A percentile compares a stretch with the other conserved stretches of the same genome.
These are phyloP conservation scores for Panicum hallii DNA, from an alignment of 202 grass and related monocot genomes.

Conservation along the genomic window DNA sequence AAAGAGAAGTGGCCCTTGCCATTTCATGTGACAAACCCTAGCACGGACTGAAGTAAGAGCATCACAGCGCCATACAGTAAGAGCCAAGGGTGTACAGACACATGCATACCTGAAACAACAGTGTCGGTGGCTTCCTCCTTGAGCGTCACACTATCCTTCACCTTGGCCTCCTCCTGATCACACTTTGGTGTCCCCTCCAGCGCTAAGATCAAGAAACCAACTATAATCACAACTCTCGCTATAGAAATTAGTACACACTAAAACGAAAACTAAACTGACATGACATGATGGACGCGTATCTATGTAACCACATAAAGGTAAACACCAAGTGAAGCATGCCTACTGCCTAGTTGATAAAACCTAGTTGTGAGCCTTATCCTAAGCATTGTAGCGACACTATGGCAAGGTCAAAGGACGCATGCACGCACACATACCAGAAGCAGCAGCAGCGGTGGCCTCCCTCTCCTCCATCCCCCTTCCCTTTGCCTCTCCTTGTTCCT, in stretches of 20 bases:
- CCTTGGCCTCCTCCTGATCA: not conserved
- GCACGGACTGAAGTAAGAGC: not conserved
- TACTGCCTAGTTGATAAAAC: not conserved
- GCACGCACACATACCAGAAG: not conserved
- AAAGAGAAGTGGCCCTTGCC: not conserved
- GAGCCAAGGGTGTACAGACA: not conserved
- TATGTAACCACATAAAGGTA: not conserved
- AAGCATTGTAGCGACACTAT: not conserved
- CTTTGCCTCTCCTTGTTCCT: not conserved
- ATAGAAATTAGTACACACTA: not conserved
- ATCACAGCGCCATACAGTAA: not conserved
- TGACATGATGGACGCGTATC: not conserved
- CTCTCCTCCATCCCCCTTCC: not conserved
- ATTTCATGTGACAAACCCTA: not conserved
- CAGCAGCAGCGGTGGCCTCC: not conserved
- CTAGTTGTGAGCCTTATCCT: not conserved
- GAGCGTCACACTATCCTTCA: not conserved
- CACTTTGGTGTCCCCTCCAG: not conserved
- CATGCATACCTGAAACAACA: slow-evolving; percentile 1
- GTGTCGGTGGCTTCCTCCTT: not conserved
- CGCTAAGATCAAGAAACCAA: not conserved
- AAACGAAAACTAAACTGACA: not conserved
- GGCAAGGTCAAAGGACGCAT: not conserved
- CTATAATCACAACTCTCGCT: not conserved
- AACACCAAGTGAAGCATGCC: not conserved